Evolutionary conservation across 352 stramenopile species (phyloP).

Genomic region (Phytophthora rubi): DNA sequence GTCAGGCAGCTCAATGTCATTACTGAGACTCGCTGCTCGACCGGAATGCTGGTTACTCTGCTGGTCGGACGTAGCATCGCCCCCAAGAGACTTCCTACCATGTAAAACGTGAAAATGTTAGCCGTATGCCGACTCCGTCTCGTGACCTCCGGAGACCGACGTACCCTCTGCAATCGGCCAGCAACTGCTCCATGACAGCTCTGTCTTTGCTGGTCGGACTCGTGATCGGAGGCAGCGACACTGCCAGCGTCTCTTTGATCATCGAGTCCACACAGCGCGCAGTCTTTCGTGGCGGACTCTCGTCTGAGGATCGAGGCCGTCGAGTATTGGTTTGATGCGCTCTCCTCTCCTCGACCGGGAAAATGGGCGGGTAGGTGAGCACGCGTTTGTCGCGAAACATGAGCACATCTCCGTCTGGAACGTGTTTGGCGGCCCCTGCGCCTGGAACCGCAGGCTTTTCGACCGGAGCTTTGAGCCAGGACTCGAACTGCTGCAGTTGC

Average conservation of each 20-base stretch:
- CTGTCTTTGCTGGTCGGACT: constrained; percentile 43
- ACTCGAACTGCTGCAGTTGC: constrained; percentile 42
- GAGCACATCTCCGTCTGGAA: constrained; percentile 45
- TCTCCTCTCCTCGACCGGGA: constrained; percentile 25
- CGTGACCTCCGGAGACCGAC: neutral
- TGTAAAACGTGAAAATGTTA: constrained; percentile 22
- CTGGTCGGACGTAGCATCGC: neutral
- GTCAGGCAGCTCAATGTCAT: constrained; percentile 43
- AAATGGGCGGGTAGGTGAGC: constrained; percentile 29
- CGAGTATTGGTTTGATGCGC: constrained; percentile 5
- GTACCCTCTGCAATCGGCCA: constrained; percentile 56
- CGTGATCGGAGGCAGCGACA: constrained; percentile 46
- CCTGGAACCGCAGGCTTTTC: constrained; percentile 44
- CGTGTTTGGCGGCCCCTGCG: constrained; percentile 53
- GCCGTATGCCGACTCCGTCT: neutral
- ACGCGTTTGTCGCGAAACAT: constrained; percentile 60
- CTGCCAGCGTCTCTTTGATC: constrained; percentile 30
- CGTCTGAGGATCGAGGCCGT: constrained; percentile 32
- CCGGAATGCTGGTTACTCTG: constrained; percentile 54
- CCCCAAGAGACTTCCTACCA: constrained; percentile 21
- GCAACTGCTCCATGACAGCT: constrained; percentile 47
- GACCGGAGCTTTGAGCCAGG: constrained; percentile 52
- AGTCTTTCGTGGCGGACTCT: constrained; percentile 26
- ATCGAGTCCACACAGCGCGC: constrained; percentile 13
- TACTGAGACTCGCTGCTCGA: constrained; percentile 1